Base-by-base conservation (phyloP, 2,329 filamentous ascomycete species). In the Hirsutella thompsonii region DNA sequence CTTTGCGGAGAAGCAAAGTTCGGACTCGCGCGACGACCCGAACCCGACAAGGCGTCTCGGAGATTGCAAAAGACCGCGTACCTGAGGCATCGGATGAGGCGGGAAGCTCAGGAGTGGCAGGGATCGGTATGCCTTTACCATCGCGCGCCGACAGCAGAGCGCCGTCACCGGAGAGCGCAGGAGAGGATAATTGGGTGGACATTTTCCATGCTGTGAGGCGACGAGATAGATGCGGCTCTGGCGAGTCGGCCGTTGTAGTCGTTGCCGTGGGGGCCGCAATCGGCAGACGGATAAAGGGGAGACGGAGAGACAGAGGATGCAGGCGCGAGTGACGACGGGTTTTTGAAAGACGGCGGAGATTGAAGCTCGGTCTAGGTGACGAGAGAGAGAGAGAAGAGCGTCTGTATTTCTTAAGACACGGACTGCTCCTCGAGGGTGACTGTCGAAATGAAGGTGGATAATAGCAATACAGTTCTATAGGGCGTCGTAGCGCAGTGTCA, bases 191-290 rank as follows among this genome's bases (percentile, higher is more conserved):
- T 39, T 49, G 54, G 43, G 50, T 44, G 44, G 55, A 50, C 59
- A 62, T 62, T 33, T 61, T 52, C 58, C 59, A 62, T 62, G 46
- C 54, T 60, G 58, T 41, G 35, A 41, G 48, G 49, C 44, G 47
- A 52, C n/a, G 43, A 44, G 37, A 16, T 40, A 44, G 40, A 36
- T 41, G 44, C 47, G 49, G 48, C 13, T 9, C 36, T n/a, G 20
- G 20, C 19, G 20, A 14, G 13, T 37, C 37, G 20, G 23, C 14
- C 20, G 3, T 36, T 8, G 34, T 10, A 10, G 16, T 34, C 32
- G 32, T 14, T 3, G 33, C 5, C 16, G 4, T 3, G 33, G 33
- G 32, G 32, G 23, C 23, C 23, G 23, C 23, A 6, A 11, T 26
- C 23, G 23, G 23, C 6, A 11, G 11, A 26, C 23, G 23, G 23